phyloP scores from a whole-genome alignment of 345 rosid genomes.

The Sisymbrium altissimum region DNA sequence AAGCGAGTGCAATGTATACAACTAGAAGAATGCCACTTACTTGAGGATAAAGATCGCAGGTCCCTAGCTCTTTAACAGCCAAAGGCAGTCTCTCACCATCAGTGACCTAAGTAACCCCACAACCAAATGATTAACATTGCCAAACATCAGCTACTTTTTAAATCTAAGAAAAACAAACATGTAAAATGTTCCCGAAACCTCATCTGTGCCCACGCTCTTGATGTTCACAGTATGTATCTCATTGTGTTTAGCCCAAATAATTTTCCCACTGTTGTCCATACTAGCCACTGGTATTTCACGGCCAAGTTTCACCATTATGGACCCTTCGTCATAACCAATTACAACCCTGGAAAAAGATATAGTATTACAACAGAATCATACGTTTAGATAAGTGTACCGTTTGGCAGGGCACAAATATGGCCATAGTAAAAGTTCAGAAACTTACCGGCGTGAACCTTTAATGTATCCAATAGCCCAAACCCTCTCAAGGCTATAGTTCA shows the following conservation, averaged over 20 bases:
- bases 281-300: slow-evolving; percentile 98
- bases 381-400: not conserved
- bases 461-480: slow-evolving; percentile 75
- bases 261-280: slow-evolving; percentile 97
- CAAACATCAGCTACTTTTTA: slow-evolving; percentile 1
- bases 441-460: slow-evolving; percentile 76
- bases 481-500: slow-evolving; percentile 78
- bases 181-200: slow-evolving; percentile 45
- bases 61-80: slow-evolving; percentile 97
- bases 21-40: slow-evolving; percentile 43
- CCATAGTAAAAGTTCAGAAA: slow-evolving; percentile 12
- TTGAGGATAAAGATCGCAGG: slow-evolving; percentile 97
- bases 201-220: slow-evolving; percentile 88
- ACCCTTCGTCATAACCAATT: slow-evolving; percentile 89
- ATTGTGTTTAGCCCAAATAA: slow-evolving; percentile 99
- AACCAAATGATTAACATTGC: slow-evolving; percentile 6
- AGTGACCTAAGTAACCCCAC: slow-evolving; percentile 50
- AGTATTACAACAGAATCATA: not conserved
- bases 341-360: slow-evolving; percentile 53
- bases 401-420: not conserved
- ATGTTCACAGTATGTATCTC: slow-evolving; percentile 97
- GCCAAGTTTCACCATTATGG: slow-evolving; percentile 79
- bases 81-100: slow-evolving; percentile 97
- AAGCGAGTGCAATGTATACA: not conserved
- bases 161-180: not conserved